Evolutionary conservation across 2,329 filamentous ascomycete species (phyloP), one percentile per base, ranked within the genome.

Genomic region (Monosporascus sp.): DNA sequence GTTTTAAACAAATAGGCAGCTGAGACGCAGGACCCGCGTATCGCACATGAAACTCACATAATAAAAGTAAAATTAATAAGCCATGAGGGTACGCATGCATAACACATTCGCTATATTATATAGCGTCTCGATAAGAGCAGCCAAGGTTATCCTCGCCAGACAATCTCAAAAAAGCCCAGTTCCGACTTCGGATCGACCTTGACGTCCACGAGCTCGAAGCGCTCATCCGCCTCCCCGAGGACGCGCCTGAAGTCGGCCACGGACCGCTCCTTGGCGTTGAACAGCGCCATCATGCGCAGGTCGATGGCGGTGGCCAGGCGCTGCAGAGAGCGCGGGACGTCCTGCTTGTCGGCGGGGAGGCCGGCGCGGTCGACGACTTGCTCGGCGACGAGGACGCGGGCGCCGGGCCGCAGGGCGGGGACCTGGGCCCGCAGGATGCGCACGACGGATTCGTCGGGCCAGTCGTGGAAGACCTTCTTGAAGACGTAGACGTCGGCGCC

Each of bases 211-310:
- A 51, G 16, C 49, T 46, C 26, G 26, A 46, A 46, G 17, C 49
- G 49, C 27, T 20, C 17, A 35, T 51, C 40, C 3, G 49, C 41
- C 9, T 26, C 40, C 6, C n/a, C 20, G 4, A 46, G 27, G 9
- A 51, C 19, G 6, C 43, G n/a, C 5, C 40, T 16, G 22, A 27
- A 51, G 22, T 26, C 49, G 17, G 14, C 24, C 17, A 43, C 17
- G 22, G 41, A 20, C 6, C 49, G 40, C 40, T 51, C 49, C 40
- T 35, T 43, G 20, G 40, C 49, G 31, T 51, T 51, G 49, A 44
- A 51, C 49, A 51, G 27, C 3, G 40, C 40, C 49, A 51, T 51
- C 40, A 51, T 45, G 37, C 49, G 49, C 40, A 51, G 40, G 38
- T 51, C 49, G 16, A 3, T 43, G 40, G 40, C 40, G 40, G 40